Percentiles rank a stretch among this genome's conserved stretches.
Evolutionary conservation across 495 filamentous ascomycete genomes (phyloP).

Genomic region (Penicillium daleae): DNA sequence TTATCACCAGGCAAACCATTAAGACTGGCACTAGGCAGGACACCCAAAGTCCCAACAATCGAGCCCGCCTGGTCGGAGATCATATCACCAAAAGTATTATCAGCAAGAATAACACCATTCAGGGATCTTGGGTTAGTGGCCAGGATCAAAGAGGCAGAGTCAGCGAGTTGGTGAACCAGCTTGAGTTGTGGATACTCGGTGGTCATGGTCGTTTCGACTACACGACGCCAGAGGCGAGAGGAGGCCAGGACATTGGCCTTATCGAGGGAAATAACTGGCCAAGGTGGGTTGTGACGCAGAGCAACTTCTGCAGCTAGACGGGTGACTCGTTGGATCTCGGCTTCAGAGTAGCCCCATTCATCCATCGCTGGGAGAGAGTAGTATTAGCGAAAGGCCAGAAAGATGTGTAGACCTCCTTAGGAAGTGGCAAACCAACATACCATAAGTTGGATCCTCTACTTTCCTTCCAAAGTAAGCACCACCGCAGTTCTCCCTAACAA

Average conservation of each 20-base stretch:
- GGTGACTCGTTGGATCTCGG: slow-evolving; percentile 53
- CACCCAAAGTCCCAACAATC: slow-evolving; percentile 52
- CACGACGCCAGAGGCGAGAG: slow-evolving; percentile 52
- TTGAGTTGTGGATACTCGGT: slow-evolving; percentile 53
- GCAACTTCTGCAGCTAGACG: slow-evolving; percentile 52
- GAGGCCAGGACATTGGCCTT: slow-evolving; percentile 58
- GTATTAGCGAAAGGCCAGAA: neutral
- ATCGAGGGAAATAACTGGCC: slow-evolving; percentile 51
- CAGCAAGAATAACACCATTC: slow-evolving; percentile 54
- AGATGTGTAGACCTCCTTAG: neutral
- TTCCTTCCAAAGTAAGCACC: slow-evolving; percentile 58
- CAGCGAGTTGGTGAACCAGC: slow-evolving; percentile 52
- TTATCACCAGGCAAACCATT: slow-evolving; percentile 48
- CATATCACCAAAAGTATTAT: slow-evolving; percentile 59
- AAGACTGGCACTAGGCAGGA: slow-evolving; percentile 54
- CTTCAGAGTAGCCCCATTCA: slow-evolving; percentile 50
- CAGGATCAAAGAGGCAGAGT: slow-evolving; percentile 54
- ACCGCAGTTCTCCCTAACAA: slow-evolving; percentile 56
- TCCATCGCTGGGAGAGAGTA: slow-evolving; percentile 41
- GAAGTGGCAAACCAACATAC: slow-evolving; percentile 16
- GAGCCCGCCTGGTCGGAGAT: slow-evolving; percentile 55
- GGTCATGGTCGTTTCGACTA: slow-evolving; percentile 48
- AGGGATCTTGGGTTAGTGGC: slow-evolving; percentile 51
- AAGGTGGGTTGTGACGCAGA: slow-evolving; percentile 46
- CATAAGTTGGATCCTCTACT: slow-evolving; percentile 49